Base-by-base conservation (phyloP, 2,329 filamentous ascomycete species). In the Trichoderma hamatum region DNA sequence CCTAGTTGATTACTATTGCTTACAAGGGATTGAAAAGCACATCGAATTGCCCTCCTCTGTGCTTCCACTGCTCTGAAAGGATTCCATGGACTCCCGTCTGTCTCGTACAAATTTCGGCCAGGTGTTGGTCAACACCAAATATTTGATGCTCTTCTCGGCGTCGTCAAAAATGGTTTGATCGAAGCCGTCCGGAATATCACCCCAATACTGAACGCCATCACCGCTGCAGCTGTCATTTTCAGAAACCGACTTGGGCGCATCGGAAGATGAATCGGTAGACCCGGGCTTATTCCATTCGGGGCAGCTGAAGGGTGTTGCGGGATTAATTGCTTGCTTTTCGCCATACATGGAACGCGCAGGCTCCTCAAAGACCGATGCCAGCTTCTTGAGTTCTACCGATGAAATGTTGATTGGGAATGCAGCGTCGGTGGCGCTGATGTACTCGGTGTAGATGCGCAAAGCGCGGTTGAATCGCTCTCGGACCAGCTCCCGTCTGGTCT, bases 331-430 rank as follows among this genome's bases (percentile, higher is more conserved):
- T 1, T 73, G 70, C 43, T 74, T 74, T 55, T 81, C 76, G 64
- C 82, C 79, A 72, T 78, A 79, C 70, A 84, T 64, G 71, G 79
- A 75, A 72, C 83, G 72, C 60, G 86, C 83, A 1, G 86, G 80
- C 3, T 72, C 73, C 71, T 87, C 85, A 69, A 91, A 91, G n/a
- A 89, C 76, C 7, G 73, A 75, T 64, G 87, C 83, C 0, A 91
- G 82, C 14, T 79, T 78, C 66, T 81, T 82, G 51, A 86, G 82
- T 36, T 88, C 82, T 9, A 78, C 73, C 1, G 84, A 86, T 0
- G 88, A 86, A 56, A 92, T 83, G 75, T 92, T 91, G 75, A 91
- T 83, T 11, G 86, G 88, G 69, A 91, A 90, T 52, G 87, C 84
- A 55, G 89, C 88, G 54, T 89, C 86, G 6, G 81, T 80, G 1